Evolutionary conservation across 2,329 filamentous ascomycete species (phyloP), one percentile per base, ranked within the genome.

Genomic region (Aspergillus viridinutans): DNA sequence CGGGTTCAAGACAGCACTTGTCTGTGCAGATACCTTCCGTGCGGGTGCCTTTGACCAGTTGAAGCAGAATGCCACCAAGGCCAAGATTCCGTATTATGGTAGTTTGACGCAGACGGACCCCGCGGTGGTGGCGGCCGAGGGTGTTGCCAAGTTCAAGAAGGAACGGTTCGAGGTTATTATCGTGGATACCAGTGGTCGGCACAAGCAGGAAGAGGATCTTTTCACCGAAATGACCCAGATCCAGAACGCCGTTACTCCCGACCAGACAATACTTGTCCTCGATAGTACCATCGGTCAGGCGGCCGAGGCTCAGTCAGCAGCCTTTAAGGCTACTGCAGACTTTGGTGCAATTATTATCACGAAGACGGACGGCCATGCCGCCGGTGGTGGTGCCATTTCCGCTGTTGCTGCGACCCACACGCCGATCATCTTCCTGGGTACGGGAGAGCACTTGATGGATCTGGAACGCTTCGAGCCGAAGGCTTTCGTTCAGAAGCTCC

Each of bases 171-270:
- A 99, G 76, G 88, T 99, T 64, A 99, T 99, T 69, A 97, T 99
- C 61, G 94, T 99, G 55, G 94, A 99, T 78, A 99, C 94, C 0
- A 96, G 90, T 49, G 94, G 94, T 74, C 84, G 94, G 64, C 94
- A 99, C 78, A 86, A 92, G 70, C 94, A 99, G 71, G 94, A 99
- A 76, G 87, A 90, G 68, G 92, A 95, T 10, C 81, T 99, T 3
- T 99, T 99, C 76, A 90, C 92, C 61, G 94, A 99, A 75, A 99
- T 99, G 94, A 84, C 92, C 59, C 92, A 99, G 70, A 97, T 99
- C 58, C 94, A 99, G 72, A 82, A 83, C 12, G 94, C 94, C 1
- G 90, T 99, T 49, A 86, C 85, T 53, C 92, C 94, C 0, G 91
- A 99, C 70, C 93, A 99, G 79, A 99, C 94, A 0, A 96, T 99